Base-by-base conservation (phyloP, 345 rosid species). In the Syzygium aqueum region DNA sequence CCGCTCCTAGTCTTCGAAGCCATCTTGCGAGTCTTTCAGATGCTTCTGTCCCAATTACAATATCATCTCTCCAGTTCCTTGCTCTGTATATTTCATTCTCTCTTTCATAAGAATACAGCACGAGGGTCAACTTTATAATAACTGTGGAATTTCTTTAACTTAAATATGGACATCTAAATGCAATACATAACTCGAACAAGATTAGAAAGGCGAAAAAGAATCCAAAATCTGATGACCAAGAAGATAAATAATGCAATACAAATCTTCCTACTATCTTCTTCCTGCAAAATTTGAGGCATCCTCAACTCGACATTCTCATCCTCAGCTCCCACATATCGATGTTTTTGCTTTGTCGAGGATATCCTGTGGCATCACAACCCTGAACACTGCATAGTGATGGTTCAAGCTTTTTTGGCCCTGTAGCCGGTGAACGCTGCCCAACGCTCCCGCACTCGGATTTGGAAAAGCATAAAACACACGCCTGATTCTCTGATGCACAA, bases 311-410 rank as follows among this genome's bases (percentile, higher is more conserved):
- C 80, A 0, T 73, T 19, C 82, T 73, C 82, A 73, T 73, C 22
- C 46, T 37, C 82, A 73, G 82, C 82, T 73, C 82, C 82, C 82
- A 37, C 27, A 37, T 73, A 37, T 37, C 2, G 82, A 19, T 11
- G 23, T 37, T 73, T 21, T 3, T 7, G 46, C 25, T 73, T 73
- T 73, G 82, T 73, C 11, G 0, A 90, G 89, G 67, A 86, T 63
- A 50, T 89, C 89, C 49, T 87, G 88, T 49, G 96, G 97, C 61
- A 94, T 12, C 84, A 91, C 57, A 19, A 97, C 95, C 90, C 96
- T 93, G 94, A 96, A 97, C 86, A 94, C 98, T 17, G 98, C 99
- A 77, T 96, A 96, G 91, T 95, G 98, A 92, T 96, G 99, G 89
- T 96, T 97, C 89, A 96, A 93, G 92, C 98, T 94, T 89, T 93